Base-by-base conservation (phyloP, 2,329 filamentous ascomycete genomes). In the Didymella sp. region DNA sequence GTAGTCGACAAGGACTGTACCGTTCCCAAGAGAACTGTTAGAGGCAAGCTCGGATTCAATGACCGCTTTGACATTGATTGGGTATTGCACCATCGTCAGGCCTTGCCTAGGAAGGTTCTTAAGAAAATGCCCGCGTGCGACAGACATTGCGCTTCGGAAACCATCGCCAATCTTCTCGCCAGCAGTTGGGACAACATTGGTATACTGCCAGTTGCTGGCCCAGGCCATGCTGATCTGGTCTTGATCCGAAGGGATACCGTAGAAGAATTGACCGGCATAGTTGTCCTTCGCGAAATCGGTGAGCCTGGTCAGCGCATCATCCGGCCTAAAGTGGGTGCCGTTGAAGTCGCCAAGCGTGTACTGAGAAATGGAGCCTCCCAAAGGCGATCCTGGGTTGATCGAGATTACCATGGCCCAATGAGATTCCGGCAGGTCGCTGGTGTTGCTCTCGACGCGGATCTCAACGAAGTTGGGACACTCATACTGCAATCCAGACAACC, bases 401-500 rank as follows among this genome's bases (percentile, higher is more conserved):
- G 80, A 83, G 33, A 87, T 78, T 3, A 75, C 63, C 62, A 87
- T 68, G 21, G 85, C 73, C 38, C 73, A 80, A 38, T 73, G 73
- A 19, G 72, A 73, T 19, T 79, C 73, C 41, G 80, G 76, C 3
- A 57, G 77, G 60, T 68, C 77, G 4, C 75, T 65, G 6, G 51
- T 55, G 3, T 53, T 50, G 4, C 51, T 51, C 12, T 64, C 51
- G 35, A 85, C 77, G 0, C 83, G 84, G 52, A 89, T 81, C 28
- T 79, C 75, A 1, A 88, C 79, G 33, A 89, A 70, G 61, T 87
- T 88, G 0, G 87, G 86, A 48, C 86, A 88, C 70, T 89, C 87
- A 64, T 86, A 88, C 64, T 87, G 84, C 1, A 81, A 64, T 5
- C 82, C 86, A 3, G 82, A 77, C 2, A 85, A 75, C 15, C 81